Percentiles rank a stretch among this genome's conserved stretches.
These are phyloP conservation scores for Phytophthora vignae DNA, from an alignment of 352 stramenopile genomes.

Conservation along the genomic window DNA sequence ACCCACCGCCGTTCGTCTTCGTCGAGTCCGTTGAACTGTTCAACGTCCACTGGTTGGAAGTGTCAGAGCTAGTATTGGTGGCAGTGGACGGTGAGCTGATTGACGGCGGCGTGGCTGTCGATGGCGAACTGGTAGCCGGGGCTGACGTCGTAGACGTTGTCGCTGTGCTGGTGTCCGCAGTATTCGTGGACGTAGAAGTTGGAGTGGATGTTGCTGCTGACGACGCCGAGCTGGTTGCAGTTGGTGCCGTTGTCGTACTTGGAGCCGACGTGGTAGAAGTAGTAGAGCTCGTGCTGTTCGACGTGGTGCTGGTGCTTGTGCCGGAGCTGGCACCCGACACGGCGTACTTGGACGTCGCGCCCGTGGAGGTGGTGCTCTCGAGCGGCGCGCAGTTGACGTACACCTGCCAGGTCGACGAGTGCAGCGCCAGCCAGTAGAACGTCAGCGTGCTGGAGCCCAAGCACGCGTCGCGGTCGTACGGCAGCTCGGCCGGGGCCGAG, in stretches of 20 bases:
- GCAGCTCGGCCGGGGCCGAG: slow-evolving; percentile 39
- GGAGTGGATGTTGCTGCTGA: slow-evolving; percentile 10
- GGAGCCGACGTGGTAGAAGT: slow-evolving; percentile 15
- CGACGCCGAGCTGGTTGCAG: slow-evolving; percentile 12
- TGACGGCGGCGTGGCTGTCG: slow-evolving; percentile 22
- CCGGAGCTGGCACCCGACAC: slow-evolving; percentile 15
- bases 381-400: slow-evolving; percentile 47
- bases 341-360: slow-evolving; percentile 33
- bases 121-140: slow-evolving; percentile 11
- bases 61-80: slow-evolving; percentile 1
- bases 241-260: slow-evolving; percentile 5
- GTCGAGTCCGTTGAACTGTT: slow-evolving; percentile 12
- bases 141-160: slow-evolving; percentile 7
- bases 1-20: slow-evolving; percentile 19
- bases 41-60: slow-evolving; percentile 18
- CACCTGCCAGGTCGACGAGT: slow-evolving; percentile 53
- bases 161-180: slow-evolving; percentile 12
- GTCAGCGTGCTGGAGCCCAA: slow-evolving; percentile 37
- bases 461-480: slow-evolving; percentile 45
- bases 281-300: slow-evolving; percentile 15
- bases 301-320: slow-evolving; percentile 12
- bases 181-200: slow-evolving; percentile 17
- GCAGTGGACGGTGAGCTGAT: slow-evolving; percentile 12
- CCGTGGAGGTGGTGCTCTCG: slow-evolving; percentile 29
- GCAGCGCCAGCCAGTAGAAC: slow-evolving; percentile 56